A percentile compares a stretch with the other conserved stretches of the same genome.
phyloP scores from a whole-genome alignment of 768 basidiomycete genomes.

The Royoungia palumana region DNA sequence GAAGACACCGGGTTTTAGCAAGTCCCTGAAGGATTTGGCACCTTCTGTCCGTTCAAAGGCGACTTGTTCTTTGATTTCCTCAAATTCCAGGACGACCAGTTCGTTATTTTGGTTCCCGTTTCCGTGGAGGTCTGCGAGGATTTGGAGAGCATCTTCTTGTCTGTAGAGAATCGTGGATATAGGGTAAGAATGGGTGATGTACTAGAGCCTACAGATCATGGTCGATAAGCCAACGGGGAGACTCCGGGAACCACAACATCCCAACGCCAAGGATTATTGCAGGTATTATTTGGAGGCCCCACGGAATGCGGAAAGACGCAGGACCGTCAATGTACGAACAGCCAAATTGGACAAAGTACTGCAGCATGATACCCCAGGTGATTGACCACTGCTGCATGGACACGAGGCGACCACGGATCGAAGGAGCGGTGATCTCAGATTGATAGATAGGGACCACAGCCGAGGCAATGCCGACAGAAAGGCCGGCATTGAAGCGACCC shows the following conservation, averaged over 20 bases:
- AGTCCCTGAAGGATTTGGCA: constrained; percentile 65
- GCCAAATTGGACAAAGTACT: constrained; percentile 74
- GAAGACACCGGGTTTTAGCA: constrained; percentile 62
- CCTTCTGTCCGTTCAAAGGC: constrained; percentile 65
- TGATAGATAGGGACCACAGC: constrained; percentile 73
- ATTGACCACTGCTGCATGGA: constrained; percentile 80
- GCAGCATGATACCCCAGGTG: constrained; percentile 75
- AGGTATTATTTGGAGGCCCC: constrained; percentile 78
- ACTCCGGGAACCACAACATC: constrained; percentile 67
- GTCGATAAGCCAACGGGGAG: constrained; percentile 71
- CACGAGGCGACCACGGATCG: constrained; percentile 72
- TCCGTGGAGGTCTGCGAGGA: constrained; percentile 73
- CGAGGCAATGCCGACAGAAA: constrained; percentile 65
- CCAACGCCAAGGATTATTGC: constrained; percentile 65
- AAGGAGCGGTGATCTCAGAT: constrained; percentile 67
- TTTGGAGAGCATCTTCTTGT: constrained; percentile 58
- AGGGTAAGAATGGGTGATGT: background rate
- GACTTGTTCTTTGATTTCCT: constrained; percentile 58
- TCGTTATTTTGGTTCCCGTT: constrained; percentile 52
- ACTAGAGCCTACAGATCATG: constrained; percentile 40
- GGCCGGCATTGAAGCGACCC: constrained; percentile 64
- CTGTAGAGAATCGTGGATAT: constrained; percentile 11
- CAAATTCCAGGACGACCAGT: constrained; percentile 66
- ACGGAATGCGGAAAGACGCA: constrained; percentile 77
- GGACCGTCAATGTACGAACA: constrained; percentile 63